Evolutionary conservation across 2,329 filamentous ascomycete species (phyloP), one percentile per base, ranked within the genome.

Genomic region (Calonectria leucothoes): DNA sequence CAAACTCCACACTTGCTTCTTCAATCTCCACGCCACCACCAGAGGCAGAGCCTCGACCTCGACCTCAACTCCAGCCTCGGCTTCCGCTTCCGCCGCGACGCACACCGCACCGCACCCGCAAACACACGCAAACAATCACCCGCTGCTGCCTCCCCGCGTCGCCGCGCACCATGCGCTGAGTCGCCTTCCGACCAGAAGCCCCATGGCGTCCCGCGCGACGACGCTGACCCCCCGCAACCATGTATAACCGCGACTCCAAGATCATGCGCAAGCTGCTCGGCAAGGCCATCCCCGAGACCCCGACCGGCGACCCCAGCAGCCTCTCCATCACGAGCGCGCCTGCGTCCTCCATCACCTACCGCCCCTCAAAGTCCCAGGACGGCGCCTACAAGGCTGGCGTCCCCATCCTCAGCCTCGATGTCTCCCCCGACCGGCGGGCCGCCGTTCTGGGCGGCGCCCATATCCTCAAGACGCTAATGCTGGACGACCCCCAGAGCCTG

Each of bases 211-310:
- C 73, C 77, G 73, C 75, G 74, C 74, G 76, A 76, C 73, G 78
- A 76, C 73, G 78, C 76, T 77, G 75, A 70, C 79, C 70, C 78
- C 70, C 78, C 76, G 75, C 77, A 75, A 82, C 69, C 75, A 89
- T 89, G 87, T 89, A 89, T 83, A 89, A 87, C 75, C 87, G 85
- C 82, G 85, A 90, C 77, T 88, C 87, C 74, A 89, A 85, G 83
- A 90, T 90, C 75, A 91, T 92, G 88, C 89, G 90, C 81, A 90
- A 91, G 84, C 87, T 92, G 29, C 88, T 92, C 37, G 90, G 90
- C 81, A 90, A 90, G 79, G 84, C 86, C 72, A 82, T 86, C 33
- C 84, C 85, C 76, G 87, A 90, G 74, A 85, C 88, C 74, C 83
- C 85, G 51, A 81, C 86, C 71, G 87, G 86, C 74, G 85, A 88